These are phyloP conservation scores for Phytophthora capsici DNA, from an alignment of 352 stramenopile genomes.

Conservation along the genomic window DNA sequence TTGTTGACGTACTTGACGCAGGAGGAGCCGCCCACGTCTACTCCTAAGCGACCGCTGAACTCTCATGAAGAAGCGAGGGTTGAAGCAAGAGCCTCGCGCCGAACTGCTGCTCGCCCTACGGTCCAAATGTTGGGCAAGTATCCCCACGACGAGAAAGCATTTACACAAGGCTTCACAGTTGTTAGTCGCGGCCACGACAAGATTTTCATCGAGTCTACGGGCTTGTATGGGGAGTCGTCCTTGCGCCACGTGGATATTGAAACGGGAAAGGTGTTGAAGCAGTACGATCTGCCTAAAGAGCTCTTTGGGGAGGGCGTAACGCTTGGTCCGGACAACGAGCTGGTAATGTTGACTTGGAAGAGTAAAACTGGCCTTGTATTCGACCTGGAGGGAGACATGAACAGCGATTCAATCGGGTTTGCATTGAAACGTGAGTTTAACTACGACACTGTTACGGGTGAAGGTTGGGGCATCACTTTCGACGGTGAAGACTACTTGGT, in stretches of 20 bases:
- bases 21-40: neutral
- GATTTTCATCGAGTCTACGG: slow-evolving; percentile 93
- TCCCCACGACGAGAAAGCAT: slow-evolving; percentile 82
- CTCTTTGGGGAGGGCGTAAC: slow-evolving; percentile 94
- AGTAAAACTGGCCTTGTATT: slow-evolving; percentile 90
- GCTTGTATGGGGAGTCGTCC: slow-evolving; percentile 88
- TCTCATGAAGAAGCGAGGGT: slow-evolving; percentile 18
- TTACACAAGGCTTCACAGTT: slow-evolving; percentile 85
- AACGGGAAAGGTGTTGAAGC: slow-evolving; percentile 77
- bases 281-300: slow-evolving; percentile 58
- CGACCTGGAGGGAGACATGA: slow-evolving; percentile 40
- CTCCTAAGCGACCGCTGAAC: slow-evolving; percentile 10
- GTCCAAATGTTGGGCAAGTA: slow-evolving; percentile 76
- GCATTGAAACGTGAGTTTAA: slow-evolving; percentile 65
- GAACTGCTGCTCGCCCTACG: slow-evolving; percentile 23
- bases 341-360: slow-evolving; percentile 95
- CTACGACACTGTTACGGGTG: slow-evolving; percentile 72
- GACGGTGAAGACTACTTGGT: slow-evolving; percentile 67
- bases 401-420: slow-evolving; percentile 37
- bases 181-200: slow-evolving; percentile 63
- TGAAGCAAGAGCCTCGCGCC: slow-evolving; percentile 19
- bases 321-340: slow-evolving; percentile 59
- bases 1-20: slow-evolving; percentile 23
- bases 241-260: slow-evolving; percentile 88
- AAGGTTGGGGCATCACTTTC: slow-evolving; percentile 96